A percentile compares a stretch with the other conserved stretches of the same genome.
phyloP scores from a whole-genome alignment of 73 alveolate genomes.

The Tetrahymena borealis region DNA sequence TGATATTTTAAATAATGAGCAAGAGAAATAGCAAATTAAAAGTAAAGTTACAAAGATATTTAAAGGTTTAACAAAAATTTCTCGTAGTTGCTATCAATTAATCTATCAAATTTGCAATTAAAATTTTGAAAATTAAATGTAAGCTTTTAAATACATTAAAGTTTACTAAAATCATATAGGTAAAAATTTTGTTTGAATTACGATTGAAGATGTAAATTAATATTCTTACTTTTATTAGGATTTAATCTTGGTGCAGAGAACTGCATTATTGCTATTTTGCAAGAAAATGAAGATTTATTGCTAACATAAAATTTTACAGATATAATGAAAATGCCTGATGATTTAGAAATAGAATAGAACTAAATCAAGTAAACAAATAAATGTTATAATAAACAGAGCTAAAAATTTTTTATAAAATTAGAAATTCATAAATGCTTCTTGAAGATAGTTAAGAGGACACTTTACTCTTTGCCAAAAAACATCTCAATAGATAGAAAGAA shows the following conservation, averaged over 20 bases:
- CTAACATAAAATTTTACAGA: not conserved
- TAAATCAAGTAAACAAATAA: not conserved
- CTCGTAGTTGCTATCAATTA: not conserved
- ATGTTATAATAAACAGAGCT: not conserved
- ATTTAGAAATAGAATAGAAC: not conserved
- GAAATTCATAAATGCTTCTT: not conserved
- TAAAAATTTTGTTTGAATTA: not conserved
- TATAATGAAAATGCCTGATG: not conserved
- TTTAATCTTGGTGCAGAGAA: not conserved
- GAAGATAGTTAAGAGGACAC: not conserved
- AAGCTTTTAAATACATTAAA: not conserved
- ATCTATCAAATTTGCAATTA: not conserved
- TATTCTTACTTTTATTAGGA: not conserved
- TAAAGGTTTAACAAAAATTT: not conserved
- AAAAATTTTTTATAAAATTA: not conserved
- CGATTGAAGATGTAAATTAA: not conserved
- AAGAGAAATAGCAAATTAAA: not conserved
- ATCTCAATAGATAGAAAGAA: not conserved
- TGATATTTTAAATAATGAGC: not conserved
- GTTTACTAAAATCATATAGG: not conserved
- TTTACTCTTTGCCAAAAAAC: not conserved
- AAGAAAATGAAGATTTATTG: not conserved
- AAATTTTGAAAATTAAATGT: not conserved
- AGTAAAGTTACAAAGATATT: not conserved
- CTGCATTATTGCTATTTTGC: not conserved